Percentiles rank a stretch among this genome's conserved stretches.
phyloP scores from a whole-genome alignment of 2,329 filamentous ascomycete genomes.

The Simplicillium aogashimaense region DNA sequence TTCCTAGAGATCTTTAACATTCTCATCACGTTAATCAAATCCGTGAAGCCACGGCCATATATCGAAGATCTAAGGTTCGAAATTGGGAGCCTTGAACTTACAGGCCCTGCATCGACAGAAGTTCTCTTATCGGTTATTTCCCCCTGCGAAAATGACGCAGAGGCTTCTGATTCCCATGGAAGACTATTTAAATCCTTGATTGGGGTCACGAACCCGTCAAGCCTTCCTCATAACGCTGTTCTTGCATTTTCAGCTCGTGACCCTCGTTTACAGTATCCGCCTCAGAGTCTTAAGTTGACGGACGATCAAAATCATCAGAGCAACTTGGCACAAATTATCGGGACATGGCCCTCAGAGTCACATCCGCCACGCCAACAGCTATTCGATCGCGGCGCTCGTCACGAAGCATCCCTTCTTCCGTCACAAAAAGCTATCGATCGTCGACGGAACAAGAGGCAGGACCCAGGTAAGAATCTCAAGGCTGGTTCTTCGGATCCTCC shows the following conservation, averaged over 20 bases:
- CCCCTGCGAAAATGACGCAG: conserved; percentile 27
- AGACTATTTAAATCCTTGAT: conserved; percentile 40
- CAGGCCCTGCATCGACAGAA: conserved; percentile 67
- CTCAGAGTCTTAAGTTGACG: conserved; percentile 39
- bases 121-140: conserved; percentile 60
- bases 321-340: conserved; percentile 48
- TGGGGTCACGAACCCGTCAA: conserved; percentile 56
- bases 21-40: conserved; percentile 45
- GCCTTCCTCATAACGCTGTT: conserved; percentile 59
- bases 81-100: conserved; percentile 48
- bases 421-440: conserved; percentile 76
- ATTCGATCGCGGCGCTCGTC: conserved; percentile 59
- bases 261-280: conserved; percentile 71
- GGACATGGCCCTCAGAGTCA: conserved; percentile 57
- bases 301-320: conserved; percentile 24
- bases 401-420: conserved; percentile 54
- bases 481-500: conserved; percentile 53
- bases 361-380: conserved; percentile 38
- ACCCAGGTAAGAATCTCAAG: conserved; percentile 53
- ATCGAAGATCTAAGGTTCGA: conserved; percentile 64
- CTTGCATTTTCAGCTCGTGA: conserved; percentile 68
- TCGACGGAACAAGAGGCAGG: conserved; percentile 49
- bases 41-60: conserved; percentile 50
- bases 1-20: conserved; percentile 61
- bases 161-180: conserved; percentile 26